These are phyloP conservation scores for Thelonectria rubi DNA, from an alignment of 2,329 filamentous ascomycete genomes.

Conservation along the genomic window DNA sequence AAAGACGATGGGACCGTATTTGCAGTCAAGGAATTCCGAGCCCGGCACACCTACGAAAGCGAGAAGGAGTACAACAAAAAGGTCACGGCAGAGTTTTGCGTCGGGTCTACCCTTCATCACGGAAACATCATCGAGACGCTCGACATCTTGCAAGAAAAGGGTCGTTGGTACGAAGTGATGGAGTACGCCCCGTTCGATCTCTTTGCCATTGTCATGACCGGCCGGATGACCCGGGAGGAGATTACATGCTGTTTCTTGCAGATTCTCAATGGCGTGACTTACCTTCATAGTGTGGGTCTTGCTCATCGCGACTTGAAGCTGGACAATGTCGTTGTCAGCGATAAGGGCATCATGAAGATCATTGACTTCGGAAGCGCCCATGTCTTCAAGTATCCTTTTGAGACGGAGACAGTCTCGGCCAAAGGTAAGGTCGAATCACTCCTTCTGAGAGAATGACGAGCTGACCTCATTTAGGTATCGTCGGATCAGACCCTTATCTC, in stretches of 20 bases:
- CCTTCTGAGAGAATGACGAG: not conserved
- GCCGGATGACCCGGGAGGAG: constrained; percentile 93
- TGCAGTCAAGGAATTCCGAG: constrained; percentile 95
- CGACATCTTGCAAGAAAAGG: constrained; percentile 94
- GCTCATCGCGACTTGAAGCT: constrained; percentile 95
- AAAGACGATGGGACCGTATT: constrained; percentile 93
- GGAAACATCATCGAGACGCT: constrained; percentile 98
- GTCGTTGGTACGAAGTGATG: constrained; percentile 98
- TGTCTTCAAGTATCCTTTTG: constrained; percentile 97
- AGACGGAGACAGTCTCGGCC: constrained; percentile 66
- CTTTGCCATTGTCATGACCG: constrained; percentile 98
- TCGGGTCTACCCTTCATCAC: constrained; percentile 95
- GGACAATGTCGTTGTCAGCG: constrained; percentile 97
- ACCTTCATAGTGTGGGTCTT: constrained; percentile 92
- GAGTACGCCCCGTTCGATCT: constrained; percentile 96
- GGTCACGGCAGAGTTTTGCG: constrained; percentile 96
- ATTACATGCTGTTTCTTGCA: constrained; percentile 92
- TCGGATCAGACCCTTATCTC: constrained; percentile 92
- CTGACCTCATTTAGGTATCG: constrained; percentile 58
- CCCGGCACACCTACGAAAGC: constrained; percentile 90
- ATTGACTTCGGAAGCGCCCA: constrained; percentile 99
- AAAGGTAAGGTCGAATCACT: constrained; percentile 44
- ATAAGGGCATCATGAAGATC: constrained; percentile 97
- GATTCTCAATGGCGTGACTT: constrained; percentile 92
- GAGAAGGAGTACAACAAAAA: constrained; percentile 98